A percentile compares a stretch with the other conserved stretches of the same genome.
These are phyloP conservation scores for Coniella lustricola DNA, from an alignment of 2,329 filamentous ascomycete genomes.

Conservation along the genomic window DNA sequence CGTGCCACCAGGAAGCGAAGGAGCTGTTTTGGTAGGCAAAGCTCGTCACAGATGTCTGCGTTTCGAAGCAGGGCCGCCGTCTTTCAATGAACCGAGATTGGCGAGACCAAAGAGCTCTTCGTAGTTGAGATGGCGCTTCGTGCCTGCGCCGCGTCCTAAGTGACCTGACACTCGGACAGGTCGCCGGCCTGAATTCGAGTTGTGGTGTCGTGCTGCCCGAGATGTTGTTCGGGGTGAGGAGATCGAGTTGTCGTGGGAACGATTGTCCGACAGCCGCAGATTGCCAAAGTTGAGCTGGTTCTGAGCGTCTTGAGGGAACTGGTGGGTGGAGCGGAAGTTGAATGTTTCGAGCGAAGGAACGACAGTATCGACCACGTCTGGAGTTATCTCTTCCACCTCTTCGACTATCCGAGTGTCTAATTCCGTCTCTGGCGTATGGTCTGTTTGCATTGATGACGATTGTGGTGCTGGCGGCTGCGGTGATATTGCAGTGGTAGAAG, in stretches of 20 bases:
- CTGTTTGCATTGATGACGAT: constrained; percentile 23
- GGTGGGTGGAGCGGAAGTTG: constrained; percentile 60
- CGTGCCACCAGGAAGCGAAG: neutral
- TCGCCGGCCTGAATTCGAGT: neutral
- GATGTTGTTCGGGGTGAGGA: constrained; percentile 24
- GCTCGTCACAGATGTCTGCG: neutral
- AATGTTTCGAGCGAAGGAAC: constrained; percentile 56
- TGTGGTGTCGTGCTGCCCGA: neutral
- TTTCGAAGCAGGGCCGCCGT: constrained; percentile 1
- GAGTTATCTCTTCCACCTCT: constrained; percentile 11
- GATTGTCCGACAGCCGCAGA: constrained; percentile 48
- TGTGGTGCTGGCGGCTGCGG: neutral
- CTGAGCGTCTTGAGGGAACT: constrained; percentile 46
- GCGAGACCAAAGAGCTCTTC: constrained; percentile 14
- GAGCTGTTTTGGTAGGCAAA: neutral
- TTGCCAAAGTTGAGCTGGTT: constrained; percentile 53
- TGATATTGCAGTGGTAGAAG: constrained; percentile 1
- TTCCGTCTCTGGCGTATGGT: constrained; percentile 31
- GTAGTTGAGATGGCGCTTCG: constrained; percentile 23
- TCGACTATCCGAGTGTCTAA: constrained; percentile 20
- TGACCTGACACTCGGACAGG: constrained; percentile 17
- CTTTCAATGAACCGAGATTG: neutral
- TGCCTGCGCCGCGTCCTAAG: constrained; percentile 8
- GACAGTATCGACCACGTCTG: constrained; percentile 30
- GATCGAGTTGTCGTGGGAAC: constrained; percentile 31